These are phyloP conservation scores for Colletotrichum euphorbiae DNA, from an alignment of 2,329 filamentous ascomycete species.

Conservation along the genomic window DNA sequence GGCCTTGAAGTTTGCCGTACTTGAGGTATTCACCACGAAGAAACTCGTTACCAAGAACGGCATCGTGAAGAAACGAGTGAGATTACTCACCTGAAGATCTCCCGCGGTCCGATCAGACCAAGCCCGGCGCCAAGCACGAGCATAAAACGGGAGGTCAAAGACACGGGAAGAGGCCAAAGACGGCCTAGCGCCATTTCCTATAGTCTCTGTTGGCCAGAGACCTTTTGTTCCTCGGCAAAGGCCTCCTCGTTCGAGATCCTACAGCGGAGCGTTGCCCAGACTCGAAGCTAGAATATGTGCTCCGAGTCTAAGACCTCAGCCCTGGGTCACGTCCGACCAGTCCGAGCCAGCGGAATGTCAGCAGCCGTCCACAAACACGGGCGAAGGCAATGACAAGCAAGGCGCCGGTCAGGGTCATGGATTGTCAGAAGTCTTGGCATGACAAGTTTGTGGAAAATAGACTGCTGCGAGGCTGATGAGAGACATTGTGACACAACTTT, in stretches of 20 bases:
- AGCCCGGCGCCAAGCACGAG: conserved; percentile 3
- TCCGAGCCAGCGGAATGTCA: conserved; percentile 11
- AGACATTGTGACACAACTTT: background rate
- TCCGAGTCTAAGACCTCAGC: conserved; percentile 3
- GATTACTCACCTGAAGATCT: conserved; percentile 3
- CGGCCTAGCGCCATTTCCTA: background rate
- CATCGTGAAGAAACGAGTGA: background rate
- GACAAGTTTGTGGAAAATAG: background rate
- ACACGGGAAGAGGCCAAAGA: conserved; percentile 11
- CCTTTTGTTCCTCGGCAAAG: background rate
- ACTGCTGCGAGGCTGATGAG: background rate
- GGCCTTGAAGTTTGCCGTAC: too few relatives aligned
- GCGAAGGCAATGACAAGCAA: conserved; percentile 2
- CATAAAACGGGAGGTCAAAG: conserved; percentile 14
- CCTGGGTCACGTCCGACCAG: conserved; percentile 11
- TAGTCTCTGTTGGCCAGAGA: background rate
- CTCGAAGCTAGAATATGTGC: background rate
- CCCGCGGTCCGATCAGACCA: conserved; percentile 1
- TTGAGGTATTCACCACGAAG: background rate
- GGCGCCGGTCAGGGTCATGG: background rate
- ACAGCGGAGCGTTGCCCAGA: background rate
- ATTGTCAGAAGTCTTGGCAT: conserved; percentile 30
- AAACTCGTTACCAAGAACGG: background rate
- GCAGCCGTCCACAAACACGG: background rate
- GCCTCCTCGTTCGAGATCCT: background rate